A percentile compares a stretch with the other conserved stretches of the same genome.
Evolutionary conservation across 805 yeast genomes (phyloP).

Genomic region (Cyberlindnera mississippiensis): DNA sequence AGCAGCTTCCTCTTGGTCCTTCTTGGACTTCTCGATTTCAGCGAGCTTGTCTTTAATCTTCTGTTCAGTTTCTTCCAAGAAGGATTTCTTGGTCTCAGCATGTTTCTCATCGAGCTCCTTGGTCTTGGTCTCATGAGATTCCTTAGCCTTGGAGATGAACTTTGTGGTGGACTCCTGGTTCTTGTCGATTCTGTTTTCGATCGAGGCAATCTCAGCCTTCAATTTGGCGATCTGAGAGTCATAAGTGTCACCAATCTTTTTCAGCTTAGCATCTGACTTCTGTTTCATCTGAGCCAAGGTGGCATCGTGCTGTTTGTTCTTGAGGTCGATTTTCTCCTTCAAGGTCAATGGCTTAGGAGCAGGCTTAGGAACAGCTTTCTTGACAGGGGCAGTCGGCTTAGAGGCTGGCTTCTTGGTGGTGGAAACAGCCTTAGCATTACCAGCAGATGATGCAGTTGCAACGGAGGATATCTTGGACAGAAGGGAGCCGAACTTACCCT

Average conservation of each 20-base stretch:
- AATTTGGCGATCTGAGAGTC: slow-evolving; percentile 22
- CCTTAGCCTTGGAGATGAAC: slow-evolving; percentile 17
- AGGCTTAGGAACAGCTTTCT: slow-evolving; percentile 7
- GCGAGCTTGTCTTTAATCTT: slow-evolving; percentile 17
- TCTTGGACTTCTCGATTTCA: slow-evolving; percentile 23
- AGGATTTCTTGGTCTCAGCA: slow-evolving; percentile 20
- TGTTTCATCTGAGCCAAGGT: slow-evolving; percentile 17
- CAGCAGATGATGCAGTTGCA: neutral
- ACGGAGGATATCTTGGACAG: slow-evolving; percentile 8
- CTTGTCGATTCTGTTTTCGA: slow-evolving; percentile 19
- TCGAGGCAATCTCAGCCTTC: slow-evolving; percentile 21
- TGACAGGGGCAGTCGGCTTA: slow-evolving; percentile 11
- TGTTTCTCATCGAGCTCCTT: slow-evolving; percentile 23
- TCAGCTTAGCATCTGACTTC: slow-evolving; percentile 17
- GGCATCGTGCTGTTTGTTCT: slow-evolving; percentile 17
- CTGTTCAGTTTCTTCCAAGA: slow-evolving; percentile 23
- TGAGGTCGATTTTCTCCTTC: slow-evolving; percentile 20
- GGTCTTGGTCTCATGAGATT: slow-evolving; percentile 15
- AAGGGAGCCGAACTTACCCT: slow-evolving; percentile 6
- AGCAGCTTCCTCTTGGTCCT: slow-evolving; percentile 18
- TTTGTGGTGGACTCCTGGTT: slow-evolving; percentile 13
- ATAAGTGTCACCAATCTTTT: slow-evolving; percentile 19
- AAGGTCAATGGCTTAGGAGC: slow-evolving; percentile 17
- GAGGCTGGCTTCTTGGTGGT: slow-evolving; percentile 1
- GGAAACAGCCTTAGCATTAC: slow-evolving; percentile 1